A percentile compares a stretch with the other conserved stretches of the same genome.
Conservation (phyloP, 495 filamentous ascomycete species). For the Hyphodiscus hymeniophilus region DNA sequence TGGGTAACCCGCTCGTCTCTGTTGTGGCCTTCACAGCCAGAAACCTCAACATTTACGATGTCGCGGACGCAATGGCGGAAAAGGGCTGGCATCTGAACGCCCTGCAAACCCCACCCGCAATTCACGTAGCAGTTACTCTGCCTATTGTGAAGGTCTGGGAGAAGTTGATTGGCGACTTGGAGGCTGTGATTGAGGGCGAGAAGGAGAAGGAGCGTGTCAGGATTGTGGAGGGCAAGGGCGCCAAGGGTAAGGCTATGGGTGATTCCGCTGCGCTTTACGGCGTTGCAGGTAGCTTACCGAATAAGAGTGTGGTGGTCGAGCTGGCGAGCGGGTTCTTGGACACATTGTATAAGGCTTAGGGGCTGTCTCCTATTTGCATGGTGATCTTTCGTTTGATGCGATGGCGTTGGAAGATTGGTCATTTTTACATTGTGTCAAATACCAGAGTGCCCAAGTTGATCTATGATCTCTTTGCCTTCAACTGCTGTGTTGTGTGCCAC, state of each 20-base stretch:
- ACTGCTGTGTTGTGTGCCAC: too few species aligned
- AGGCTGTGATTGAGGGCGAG: constrained; percentile 69
- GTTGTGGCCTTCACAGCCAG: constrained; percentile 82
- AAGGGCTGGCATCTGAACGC: constrained; percentile 93
- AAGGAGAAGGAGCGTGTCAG: constrained; percentile 56
- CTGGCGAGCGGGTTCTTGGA: constrained; percentile 90
- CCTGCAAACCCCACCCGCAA: constrained; percentile 83
- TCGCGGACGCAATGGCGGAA: constrained; percentile 72
- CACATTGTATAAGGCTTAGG: constrained; percentile 83
- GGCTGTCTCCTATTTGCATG: background rate
- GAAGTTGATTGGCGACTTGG: constrained; percentile 66
- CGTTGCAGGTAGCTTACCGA: constrained; percentile 87
- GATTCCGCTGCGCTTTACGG: constrained; percentile 90
- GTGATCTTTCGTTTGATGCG: too few species aligned
- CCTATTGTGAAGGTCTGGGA: constrained; percentile 78
- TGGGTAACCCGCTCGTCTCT: constrained; percentile 81
- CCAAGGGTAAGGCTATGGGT: constrained; percentile 52
- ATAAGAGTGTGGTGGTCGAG: constrained; percentile 89
- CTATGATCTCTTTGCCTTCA: constrained; percentile 24
- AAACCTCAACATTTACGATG: constrained; percentile 75
- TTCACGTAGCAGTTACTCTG: constrained; percentile 91
- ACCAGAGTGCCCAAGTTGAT: constrained; percentile 28
- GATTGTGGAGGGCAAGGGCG: constrained; percentile 64
- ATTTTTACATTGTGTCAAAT: too few species aligned
- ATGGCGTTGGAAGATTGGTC: too few species aligned